Base-by-base conservation (phyloP, 495 filamentous ascomycete species). In the Xylaria flabelliformis region DNA sequence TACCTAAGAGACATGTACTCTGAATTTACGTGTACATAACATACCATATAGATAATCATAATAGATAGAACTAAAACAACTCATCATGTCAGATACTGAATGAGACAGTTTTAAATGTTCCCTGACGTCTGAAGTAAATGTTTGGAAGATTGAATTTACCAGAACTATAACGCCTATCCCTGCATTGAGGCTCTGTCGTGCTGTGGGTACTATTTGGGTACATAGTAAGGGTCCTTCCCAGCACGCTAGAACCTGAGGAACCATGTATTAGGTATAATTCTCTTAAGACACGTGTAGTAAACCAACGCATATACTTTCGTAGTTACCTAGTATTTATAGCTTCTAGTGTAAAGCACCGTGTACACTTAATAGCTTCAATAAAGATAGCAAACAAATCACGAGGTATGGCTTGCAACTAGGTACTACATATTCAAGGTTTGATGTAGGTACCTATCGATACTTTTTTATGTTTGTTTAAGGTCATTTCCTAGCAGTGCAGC, bases 11-110 rank as follows among this genome's bases (percentile, higher is more conserved):
- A 41, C 13, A 3, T n/a, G 21, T 13, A 24, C 39, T 26, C 29
- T 19, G 17, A 7, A 53, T 39, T n/a, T 53, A 53, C 29, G 4
- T 21, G 15, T 24, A 17, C 9, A 21, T 29, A 10, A 6, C 44
- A 61, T 21, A 64, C 4, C 44, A 61, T 21, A 64, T 10, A 64
- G 42, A 64, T 64, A 64, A 64, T 64, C 21, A 48, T 64, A 64
- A 41, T 64, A 64, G 42, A 64, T 64, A 48, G 62, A 29, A 64
- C 32, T 0, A 56, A 56, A 32, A 56, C 13, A 0, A 32, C 53
- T 32, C 26, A 29, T 56, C 15, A 32, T 56, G 29, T 56, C 21
- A 5, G 10, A 32, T 56, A 17, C 53, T 29, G 12, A 21, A 32
- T 29, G 29, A 56, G 53, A 56, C 21, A 29, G 2, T 29, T 1